Evolutionary conservation across 2,329 filamentous ascomycete species (phyloP), one percentile per base, ranked within the genome.

Genomic region (Aschersonia sp.): DNA sequence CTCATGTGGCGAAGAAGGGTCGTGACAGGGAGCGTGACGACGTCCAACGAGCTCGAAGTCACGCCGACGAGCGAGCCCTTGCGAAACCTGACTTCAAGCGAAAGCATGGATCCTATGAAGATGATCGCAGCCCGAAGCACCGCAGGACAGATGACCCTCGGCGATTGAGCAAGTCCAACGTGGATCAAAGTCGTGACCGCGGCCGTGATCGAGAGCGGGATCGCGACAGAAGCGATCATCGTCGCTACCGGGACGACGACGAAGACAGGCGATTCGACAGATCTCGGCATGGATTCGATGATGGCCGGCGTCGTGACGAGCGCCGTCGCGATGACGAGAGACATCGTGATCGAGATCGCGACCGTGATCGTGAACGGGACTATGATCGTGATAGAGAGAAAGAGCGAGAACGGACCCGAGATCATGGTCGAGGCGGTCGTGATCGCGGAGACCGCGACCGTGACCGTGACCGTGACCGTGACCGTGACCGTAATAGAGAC

Each of bases 31-130:
- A 75, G 38, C 65, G 71, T 41, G 72, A 77, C 31, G 70, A 74
- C 20, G 20, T 20, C 46, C 67, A 71, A 46, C 72, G 74, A 38
- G 69, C 72, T 30, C 70, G 72, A 44, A 74, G 68, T 55, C 68
- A 72, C 50, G 63, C 65, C 10, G 73, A 75, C 9, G 76, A 79
- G 20, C 67, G 71, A 40, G 68, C 68, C 31, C 69, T 70, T 4
- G 71, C 72, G 1, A 65, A 74, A 30, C 69, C 72, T 1, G 77
- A 81, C 40, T 64, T 70, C 46, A 83, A 82, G 64, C 72, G 79
- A 46, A 82, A 82, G 59, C 75, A 81, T 51, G 74, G 71, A 5
- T 64, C 64, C n/a, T 61, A 68, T 35, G 67, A 70, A n/a, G 67
- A 68, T 44, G 63, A 58, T 28, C 65, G 65, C 32, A 66, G 63